phyloP scores from a whole-genome alignment of 2,329 filamentous ascomycete species.

The Pseudogymnoascus sp. region DNA sequence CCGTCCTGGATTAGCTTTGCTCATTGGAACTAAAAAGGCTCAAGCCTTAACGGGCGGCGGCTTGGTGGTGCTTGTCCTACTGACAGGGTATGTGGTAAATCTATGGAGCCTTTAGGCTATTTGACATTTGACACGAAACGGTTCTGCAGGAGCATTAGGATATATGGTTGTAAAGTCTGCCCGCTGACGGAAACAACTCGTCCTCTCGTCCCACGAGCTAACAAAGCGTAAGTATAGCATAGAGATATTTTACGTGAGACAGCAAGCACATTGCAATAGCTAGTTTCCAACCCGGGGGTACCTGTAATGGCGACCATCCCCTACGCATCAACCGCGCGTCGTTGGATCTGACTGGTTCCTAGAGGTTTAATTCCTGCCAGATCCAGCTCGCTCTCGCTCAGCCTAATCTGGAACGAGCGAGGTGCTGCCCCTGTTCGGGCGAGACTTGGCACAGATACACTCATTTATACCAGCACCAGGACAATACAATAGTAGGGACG shows the following conservation, averaged over 20 bases:
- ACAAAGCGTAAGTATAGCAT: background rate
- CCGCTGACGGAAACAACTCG: background rate
- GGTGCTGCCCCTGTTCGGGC: background rate
- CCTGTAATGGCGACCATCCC: background rate
- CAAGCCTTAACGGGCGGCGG: background rate
- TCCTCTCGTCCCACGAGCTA: background rate
- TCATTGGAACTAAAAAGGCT: background rate
- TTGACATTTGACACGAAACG: background rate
- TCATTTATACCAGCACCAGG: background rate
- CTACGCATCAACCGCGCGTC: background rate
- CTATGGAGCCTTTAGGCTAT: background rate
- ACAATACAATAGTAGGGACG: background rate
- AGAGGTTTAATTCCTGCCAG: background rate
- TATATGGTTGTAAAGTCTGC: background rate
- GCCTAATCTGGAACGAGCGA: background rate
- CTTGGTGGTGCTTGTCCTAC: background rate
- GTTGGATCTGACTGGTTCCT: background rate
- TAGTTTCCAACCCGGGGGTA: background rate
- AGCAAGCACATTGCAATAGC: background rate
- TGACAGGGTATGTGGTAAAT: background rate
- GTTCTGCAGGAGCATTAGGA: background rate
- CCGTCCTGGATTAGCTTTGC: background rate
- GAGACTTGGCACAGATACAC: background rate
- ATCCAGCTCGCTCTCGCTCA: background rate
- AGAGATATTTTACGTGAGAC: background rate